Percentiles rank a stretch among this genome's conserved stretches.
Conservation (phyloP, 495 filamentous ascomycete species). For the Platismatia glauca region DNA sequence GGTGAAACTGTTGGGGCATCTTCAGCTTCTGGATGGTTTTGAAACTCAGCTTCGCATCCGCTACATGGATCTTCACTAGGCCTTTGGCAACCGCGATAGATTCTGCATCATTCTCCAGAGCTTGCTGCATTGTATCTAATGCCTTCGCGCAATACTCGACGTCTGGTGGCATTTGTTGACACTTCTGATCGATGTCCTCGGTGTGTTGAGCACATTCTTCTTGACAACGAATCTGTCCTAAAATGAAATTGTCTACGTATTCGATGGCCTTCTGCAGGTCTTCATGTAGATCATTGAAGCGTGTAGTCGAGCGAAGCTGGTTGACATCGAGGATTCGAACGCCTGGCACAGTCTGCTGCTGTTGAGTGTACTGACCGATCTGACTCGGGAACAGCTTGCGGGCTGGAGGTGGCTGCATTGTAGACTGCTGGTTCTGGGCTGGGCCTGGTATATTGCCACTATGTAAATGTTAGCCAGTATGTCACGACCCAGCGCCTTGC, state of each 20-base stretch:
- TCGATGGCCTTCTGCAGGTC: conserved; percentile 71
- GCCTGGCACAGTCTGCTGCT: conserved; percentile 51
- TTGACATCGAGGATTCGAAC: conserved; percentile 62
- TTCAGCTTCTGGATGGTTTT: conserved; percentile 67
- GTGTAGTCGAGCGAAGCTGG: conserved; percentile 73
- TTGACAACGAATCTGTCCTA: conserved; percentile 53
- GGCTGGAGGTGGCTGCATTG: conserved; percentile 31
- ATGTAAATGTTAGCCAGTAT: conserved; percentile 5
- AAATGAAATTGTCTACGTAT: conserved; percentile 62
- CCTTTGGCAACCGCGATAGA: conserved; percentile 57
- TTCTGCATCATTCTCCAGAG: conserved; percentile 62
- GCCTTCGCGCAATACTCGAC: conserved; percentile 66
- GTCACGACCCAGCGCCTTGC: not conserved
- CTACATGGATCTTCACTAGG: conserved; percentile 56
- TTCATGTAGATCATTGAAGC: conserved; percentile 80
- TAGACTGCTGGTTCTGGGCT: conserved; percentile 42
- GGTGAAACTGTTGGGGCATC: conserved; percentile 64
- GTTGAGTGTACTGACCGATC: conserved; percentile 39
- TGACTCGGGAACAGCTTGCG: conserved; percentile 24
- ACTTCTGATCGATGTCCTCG: conserved; percentile 45
- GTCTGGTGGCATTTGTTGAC: conserved; percentile 59
- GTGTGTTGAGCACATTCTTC: conserved; percentile 51
- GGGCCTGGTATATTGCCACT: conserved; percentile 19
- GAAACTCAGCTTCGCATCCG: conserved; percentile 65
- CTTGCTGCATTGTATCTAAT: conserved; percentile 61